Conservation (phyloP, 441 rosid genomes). For the Eruca vesicaria region DNA sequence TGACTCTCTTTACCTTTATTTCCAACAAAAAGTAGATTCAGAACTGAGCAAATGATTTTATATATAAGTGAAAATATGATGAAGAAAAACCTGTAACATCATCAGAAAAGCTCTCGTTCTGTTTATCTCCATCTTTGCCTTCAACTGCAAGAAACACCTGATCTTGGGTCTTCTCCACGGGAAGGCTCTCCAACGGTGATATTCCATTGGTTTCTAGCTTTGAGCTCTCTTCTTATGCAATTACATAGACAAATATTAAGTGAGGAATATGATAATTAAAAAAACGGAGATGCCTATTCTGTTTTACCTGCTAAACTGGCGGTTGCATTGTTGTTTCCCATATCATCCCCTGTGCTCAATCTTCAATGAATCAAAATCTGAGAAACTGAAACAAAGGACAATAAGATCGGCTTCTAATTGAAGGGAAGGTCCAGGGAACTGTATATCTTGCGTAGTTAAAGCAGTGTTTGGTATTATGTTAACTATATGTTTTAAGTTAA, state of each 20-base stretch:
- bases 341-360: slow-evolving; percentile 64
- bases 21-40: not conserved
- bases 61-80: not conserved
- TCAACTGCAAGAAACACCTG: slow-evolving; percentile 23
- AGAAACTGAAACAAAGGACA: slow-evolving; percentile 6
- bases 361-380: not conserved
- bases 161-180: slow-evolving; percentile 13
- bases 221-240: slow-evolving; percentile 34
- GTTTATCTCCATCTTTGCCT: slow-evolving; percentile 13
- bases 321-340: slow-evolving; percentile 82
- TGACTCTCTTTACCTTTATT: not conserved
- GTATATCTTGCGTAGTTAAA: slow-evolving; percentile 11
- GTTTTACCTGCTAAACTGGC: slow-evolving; percentile 41
- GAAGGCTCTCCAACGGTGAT: slow-evolving; percentile 2
- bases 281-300: not conserved
- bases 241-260: slow-evolving; percentile 1
- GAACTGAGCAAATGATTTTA: not conserved
- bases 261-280: not conserved
- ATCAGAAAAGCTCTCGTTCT: slow-evolving; percentile 4
- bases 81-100: not conserved
- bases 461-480: slow-evolving; percentile 11
- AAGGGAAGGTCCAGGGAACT: not conserved
- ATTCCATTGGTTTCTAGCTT: slow-evolving; percentile 15
- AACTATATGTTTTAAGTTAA: not conserved
- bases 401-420: not conserved